Evolutionary conservation across 192 early-diverging fungal species (phyloP), one percentile per base, ranked within the genome.

Genomic region (Cetraspora pellucida): DNA sequence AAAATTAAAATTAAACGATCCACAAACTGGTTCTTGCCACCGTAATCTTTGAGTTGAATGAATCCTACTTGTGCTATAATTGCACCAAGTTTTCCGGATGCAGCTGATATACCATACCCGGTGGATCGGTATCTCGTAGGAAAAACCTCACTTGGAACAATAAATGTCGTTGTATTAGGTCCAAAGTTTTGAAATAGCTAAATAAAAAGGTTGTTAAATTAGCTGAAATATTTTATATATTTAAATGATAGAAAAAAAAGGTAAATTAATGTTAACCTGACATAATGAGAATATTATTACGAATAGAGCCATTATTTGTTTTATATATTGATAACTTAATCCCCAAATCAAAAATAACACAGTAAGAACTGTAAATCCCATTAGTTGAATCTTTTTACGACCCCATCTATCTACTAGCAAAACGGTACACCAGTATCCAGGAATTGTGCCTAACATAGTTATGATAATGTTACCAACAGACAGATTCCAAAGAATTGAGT

Each of bases 361-460:
- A 23, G 91, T 90, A 43, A 91, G 82, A 67, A 81, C 73, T 46
- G 75, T 85, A 81, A 97, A 99, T 74, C 97, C 97, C 81, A 93
- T 85, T 77, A 95, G 90, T 84, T 98, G 96, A 78, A 99, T 99
- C n/a, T 80, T 82, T 80, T 95, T 96, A 80, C 97, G 93, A 77
- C 97, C 97, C 44, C 94, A 77, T 72, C 81, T 82, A 72, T 99
- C 97, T 47, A 99, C 92, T 27, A 91, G 83, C 69, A 93, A 92
- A 77, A 99, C 95, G 6, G 93, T 85, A 81, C 98, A 86, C 94
- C 93, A 97, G 90, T 98, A 99, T 55, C 97, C 97, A 37, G 97
- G 97, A 8, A 99, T 88, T 44, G 90, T 90, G 60, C 94, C 94
- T 19, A 93, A 84, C 16, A 93, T 70, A 50, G 93, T 93, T 81